Conservation (phyloP, 305 asterid genomes). For the Rubia tinctorum region DNA sequence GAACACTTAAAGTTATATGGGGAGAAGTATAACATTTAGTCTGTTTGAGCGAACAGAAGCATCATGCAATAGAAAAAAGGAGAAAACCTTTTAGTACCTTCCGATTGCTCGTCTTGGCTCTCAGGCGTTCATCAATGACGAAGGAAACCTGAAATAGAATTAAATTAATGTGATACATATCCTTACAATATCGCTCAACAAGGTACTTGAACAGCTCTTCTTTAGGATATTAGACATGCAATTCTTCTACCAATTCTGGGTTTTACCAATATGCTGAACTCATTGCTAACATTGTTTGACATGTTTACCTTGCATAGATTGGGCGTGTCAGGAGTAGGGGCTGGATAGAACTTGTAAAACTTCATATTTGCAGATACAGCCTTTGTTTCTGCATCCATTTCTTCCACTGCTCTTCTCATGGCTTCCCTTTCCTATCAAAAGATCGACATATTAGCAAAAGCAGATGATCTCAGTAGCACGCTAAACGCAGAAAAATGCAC, state of each 20-base stretch:
- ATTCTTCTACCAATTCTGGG: too few relatives aligned
- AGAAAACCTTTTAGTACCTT: constrained; percentile 48
- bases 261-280: not conserved
- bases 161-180: constrained; percentile 15
- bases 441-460: not conserved
- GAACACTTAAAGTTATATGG: not conserved
- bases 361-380: constrained; percentile 60
- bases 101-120: constrained; percentile 63
- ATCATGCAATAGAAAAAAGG: constrained; percentile 4
- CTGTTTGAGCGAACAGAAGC: not conserved
- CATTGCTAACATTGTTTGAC: not conserved
- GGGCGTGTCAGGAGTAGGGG: constrained; percentile 55
- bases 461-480: constrained; percentile 5
- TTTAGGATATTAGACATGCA: not conserved
- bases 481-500: not conserved
- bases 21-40: not conserved
- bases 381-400: constrained; percentile 61
- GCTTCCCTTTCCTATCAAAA: constrained; percentile 63
- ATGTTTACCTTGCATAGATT: constrained; percentile 67
- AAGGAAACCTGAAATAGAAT: constrained; percentile 56
- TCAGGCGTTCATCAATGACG: constrained; percentile 87
- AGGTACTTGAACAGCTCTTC: not conserved
- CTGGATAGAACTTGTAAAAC: constrained; percentile 71
- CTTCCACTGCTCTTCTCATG: constrained; percentile 62
- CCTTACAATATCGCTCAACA: not conserved